Percentiles rank a stretch among this genome's conserved stretches.
Conservation (phyloP, 228 moss, liverwort and hornwort genomes). For the Sphagnum magellanicum region DNA sequence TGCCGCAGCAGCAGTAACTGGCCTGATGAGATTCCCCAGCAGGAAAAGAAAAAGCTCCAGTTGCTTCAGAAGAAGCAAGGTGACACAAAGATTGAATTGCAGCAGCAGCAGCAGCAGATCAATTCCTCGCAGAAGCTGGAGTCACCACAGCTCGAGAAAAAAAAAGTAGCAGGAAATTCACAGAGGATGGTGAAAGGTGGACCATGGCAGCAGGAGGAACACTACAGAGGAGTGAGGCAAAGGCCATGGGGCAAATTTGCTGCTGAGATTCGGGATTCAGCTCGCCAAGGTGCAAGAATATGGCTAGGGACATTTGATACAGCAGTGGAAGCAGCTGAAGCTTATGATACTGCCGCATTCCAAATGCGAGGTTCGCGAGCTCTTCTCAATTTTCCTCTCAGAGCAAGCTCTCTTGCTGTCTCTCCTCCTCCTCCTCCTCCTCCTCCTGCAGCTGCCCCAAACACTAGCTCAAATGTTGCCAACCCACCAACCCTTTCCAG, state of each 20-base stretch:
- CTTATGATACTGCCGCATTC: constrained; percentile 45
- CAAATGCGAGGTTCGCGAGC: constrained; percentile 52
- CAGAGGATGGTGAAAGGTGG: too few relatives aligned
- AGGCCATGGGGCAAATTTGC: constrained; percentile 59
- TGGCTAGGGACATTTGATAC: constrained; percentile 57
- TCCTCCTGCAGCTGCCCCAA: too few relatives aligned
- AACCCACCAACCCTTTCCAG: too few relatives aligned
- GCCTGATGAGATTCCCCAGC: too few relatives aligned
- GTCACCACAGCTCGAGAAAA: too few relatives aligned
- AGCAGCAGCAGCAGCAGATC: background rate
- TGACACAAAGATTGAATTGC: constrained; percentile 6
- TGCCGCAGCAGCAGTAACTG: too few relatives aligned
- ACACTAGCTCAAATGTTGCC: too few relatives aligned
- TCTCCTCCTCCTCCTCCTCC: too few relatives aligned
- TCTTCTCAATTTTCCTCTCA: constrained; percentile 50
- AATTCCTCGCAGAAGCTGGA: too few relatives aligned
- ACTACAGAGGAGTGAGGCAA: constrained; percentile 53
- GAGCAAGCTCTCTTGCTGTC: constrained; percentile 2
- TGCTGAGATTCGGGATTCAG: constrained; percentile 58
- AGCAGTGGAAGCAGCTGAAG: constrained; percentile 42
- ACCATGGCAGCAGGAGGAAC: constrained; percentile 1
- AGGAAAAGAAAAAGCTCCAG: background rate
- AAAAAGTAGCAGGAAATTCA: too few relatives aligned
- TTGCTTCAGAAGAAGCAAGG: constrained; percentile 6
- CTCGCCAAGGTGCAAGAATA: constrained; percentile 45